phyloP scores from a whole-genome alignment of 345 rosid genomes.

The Melastoma malabathricum region DNA sequence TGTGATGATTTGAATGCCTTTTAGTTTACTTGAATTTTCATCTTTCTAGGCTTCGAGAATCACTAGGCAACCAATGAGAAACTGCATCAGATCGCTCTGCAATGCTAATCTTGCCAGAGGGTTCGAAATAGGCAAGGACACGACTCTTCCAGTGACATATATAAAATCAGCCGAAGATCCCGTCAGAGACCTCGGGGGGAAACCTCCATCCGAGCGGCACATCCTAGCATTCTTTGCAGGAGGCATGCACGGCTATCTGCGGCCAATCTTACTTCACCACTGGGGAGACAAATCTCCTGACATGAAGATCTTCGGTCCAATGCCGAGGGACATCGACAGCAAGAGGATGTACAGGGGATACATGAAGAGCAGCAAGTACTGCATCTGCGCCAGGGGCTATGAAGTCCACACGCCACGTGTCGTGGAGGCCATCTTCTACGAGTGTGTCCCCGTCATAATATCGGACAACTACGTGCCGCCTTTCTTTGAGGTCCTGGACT shows the following conservation, averaged over 20 bases:
- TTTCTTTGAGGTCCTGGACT: constrained; percentile 62
- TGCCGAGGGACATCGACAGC: constrained; percentile 50
- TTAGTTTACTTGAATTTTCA: constrained; percentile 10
- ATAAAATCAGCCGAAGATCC: constrained; percentile 51
- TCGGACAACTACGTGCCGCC: constrained; percentile 90
- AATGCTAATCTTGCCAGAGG: constrained; percentile 64
- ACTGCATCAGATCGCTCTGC: constrained; percentile 61
- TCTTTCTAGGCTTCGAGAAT: constrained; percentile 46
- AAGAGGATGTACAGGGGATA: constrained; percentile 48
- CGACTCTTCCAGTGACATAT: constrained; percentile 59
- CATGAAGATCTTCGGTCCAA: constrained; percentile 70
- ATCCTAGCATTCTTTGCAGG: constrained; percentile 87
- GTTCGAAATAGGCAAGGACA: constrained; percentile 60
- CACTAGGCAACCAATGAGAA: constrained; percentile 36
- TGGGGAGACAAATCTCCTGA: constrained; percentile 70
- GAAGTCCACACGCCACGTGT: constrained; percentile 82
- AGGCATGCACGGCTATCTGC: constrained; percentile 71
- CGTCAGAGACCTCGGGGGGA: constrained; percentile 54
- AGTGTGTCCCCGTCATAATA: constrained; percentile 79
- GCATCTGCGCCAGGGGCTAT: constrained; percentile 82
- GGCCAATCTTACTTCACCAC: constrained; percentile 39
- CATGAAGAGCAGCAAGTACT: constrained; percentile 84
- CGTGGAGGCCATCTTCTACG: constrained; percentile 61
- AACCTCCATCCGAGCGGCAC: constrained; percentile 39
- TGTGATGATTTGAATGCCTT: background rate